Percentiles rank a stretch among this genome's conserved stretches.
These are phyloP conservation scores for Leccinum pellstonianum DNA, from an alignment of 768 basidiomycete species.

Conservation along the genomic window DNA sequence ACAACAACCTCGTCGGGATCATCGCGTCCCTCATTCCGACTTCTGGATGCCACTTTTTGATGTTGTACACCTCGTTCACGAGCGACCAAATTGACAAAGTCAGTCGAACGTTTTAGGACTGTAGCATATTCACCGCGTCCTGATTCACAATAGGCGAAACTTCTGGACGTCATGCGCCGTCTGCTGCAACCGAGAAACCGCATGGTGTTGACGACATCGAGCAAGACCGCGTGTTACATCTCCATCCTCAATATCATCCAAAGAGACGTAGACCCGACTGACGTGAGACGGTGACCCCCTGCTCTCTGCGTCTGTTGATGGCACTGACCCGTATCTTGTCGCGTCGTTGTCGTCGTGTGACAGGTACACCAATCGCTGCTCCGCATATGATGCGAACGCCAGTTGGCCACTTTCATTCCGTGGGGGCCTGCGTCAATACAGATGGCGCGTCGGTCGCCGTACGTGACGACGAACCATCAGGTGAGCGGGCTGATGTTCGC, in stretches of 20 bases:
- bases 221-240: constrained; percentile 93
- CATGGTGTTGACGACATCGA: constrained; percentile 91
- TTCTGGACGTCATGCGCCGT: constrained; percentile 97
- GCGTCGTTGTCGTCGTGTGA: not conserved
- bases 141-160: constrained; percentile 71
- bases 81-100: constrained; percentile 97
- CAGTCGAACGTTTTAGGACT: constrained; percentile 11
- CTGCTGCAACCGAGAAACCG: constrained; percentile 97
- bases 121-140: not conserved
- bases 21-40: constrained; percentile 98
- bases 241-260: constrained; percentile 98
- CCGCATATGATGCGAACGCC: constrained; percentile 86
- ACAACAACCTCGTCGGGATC: constrained; percentile 97
- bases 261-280: constrained; percentile 97
- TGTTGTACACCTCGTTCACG: constrained; percentile 98
- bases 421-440: constrained; percentile 99
- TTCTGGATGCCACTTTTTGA: constrained; percentile 95
- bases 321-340: not conserved
- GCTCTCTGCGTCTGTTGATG: not conserved
- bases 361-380: constrained; percentile 97
- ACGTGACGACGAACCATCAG: constrained; percentile 83
- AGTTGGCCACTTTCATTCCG: constrained; percentile 97
- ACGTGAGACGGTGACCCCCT: constrained; percentile 48
- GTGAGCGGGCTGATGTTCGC: constrained; percentile 98
- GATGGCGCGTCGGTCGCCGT: constrained; percentile 90